These are phyloP conservation scores for Daldinia sp. DNA, from an alignment of 2,329 filamentous ascomycete species.

Conservation along the genomic window DNA sequence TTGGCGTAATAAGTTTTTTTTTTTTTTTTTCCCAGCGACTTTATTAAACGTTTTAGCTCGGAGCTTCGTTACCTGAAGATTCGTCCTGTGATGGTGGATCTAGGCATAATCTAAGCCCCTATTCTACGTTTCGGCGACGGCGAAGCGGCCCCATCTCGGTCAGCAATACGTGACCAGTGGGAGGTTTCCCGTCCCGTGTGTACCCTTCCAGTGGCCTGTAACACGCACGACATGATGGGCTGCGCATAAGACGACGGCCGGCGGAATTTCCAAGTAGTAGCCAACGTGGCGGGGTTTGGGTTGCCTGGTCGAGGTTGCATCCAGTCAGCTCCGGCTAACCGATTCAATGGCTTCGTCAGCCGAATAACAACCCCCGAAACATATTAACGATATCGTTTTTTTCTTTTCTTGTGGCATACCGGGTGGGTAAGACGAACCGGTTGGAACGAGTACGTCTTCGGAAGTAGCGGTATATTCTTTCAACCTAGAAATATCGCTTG, in stretches of 20 bases:
- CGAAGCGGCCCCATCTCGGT: constrained; percentile 40
- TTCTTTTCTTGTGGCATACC: constrained; percentile 10
- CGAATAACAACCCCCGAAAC: constrained; percentile 30
- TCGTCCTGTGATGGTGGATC: constrained; percentile 14
- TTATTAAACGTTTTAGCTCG: background rate
- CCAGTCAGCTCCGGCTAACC: constrained; percentile 43
- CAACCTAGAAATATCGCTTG: background rate
- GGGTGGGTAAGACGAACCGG: constrained; percentile 19
- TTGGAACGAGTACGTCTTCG: constrained; percentile 5
- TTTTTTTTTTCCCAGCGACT: background rate
- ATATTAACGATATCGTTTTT: constrained; percentile 26
- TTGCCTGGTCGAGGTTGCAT: constrained; percentile 40
- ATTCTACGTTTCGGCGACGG: constrained; percentile 35
- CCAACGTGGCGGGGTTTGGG: constrained; percentile 40
- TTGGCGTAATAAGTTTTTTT: background rate
- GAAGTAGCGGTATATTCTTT: constrained; percentile 17
- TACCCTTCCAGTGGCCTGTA: constrained; percentile 30
- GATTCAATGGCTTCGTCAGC: constrained; percentile 40
- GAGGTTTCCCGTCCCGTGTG: constrained; percentile 33
- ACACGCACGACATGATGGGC: constrained; percentile 29
- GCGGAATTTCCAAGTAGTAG: constrained; percentile 34
- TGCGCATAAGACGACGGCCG: constrained; percentile 32
- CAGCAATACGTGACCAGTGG: constrained; percentile 33
- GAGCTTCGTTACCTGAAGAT: constrained; percentile 1
- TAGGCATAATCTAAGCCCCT: constrained; percentile 15